Evolutionary conservation across 192 early-diverging fungal genomes (phyloP), one percentile per base, ranked within the genome.

Genomic region (Lunasporangiospora selenospora): DNA sequence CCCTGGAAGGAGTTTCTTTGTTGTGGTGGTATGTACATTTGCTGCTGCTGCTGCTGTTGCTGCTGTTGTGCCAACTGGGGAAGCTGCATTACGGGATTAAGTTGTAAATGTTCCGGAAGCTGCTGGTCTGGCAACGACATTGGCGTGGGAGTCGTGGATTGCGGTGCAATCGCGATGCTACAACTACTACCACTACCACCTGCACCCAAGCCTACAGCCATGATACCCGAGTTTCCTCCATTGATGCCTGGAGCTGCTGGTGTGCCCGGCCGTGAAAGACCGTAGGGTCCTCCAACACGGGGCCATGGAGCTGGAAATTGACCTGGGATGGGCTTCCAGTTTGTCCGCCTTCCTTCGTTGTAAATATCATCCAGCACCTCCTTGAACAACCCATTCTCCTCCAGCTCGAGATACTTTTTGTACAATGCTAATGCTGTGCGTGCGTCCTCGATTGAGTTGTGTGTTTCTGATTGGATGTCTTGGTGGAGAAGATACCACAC

Each of bases 381-480:
- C 19, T 91, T 83, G 69, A 94, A 94, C 16, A 76, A 75, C 1
- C 89, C 91, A 21, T 84, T 80, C 9, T 79, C 71, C 13, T 78
- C 69, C 27, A 89, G 81, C 53, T 90, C 80, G 3, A 86, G 52
- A 63, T 96, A 97, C 58, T 88, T 88, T 59, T 93, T 89, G 66
- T 94, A 97, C 2, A 99, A 77, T 15, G 81, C 73, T 15, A 99
- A 77, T 0, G 97, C 90, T 23, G 94, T 92, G 41, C 85, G 79
- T 0, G 97, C 92, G 77, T 99, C 97, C 63, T 96, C 95, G 9
- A 97, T 89, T 69, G 92, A 94, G 62, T 95, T 93, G 77, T 99
- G 97, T 11, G 90, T 88, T 2, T 90, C 87, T 6, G 81, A 84
- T 65, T 99, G 97, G 62, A 99, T 96, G 32, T 93, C 87, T 41